Percentiles rank a stretch among this genome's conserved stretches.
Conservation (phyloP, 768 basidiomycete genomes). For the Lactifluus volemus region DNA sequence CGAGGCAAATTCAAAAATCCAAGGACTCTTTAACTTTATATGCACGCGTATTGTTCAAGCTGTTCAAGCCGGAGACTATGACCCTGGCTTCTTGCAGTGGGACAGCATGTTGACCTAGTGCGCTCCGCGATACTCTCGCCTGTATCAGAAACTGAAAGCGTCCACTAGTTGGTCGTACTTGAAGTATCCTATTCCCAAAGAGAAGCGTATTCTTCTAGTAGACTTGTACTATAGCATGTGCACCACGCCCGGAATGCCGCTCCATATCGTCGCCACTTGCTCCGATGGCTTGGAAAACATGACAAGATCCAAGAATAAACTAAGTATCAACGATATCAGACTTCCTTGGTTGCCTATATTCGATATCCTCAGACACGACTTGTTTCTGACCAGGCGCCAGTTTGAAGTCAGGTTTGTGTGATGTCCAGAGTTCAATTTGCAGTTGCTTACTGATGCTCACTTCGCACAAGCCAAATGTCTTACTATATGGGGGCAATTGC, state of each 20-base stretch:
- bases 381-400: slow-evolving; percentile 69
- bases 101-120: slow-evolving; percentile 68
- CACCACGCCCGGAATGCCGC: slow-evolving; percentile 69
- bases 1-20: slow-evolving; percentile 69
- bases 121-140: slow-evolving; percentile 25
- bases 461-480: slow-evolving; percentile 49
- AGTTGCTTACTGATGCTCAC: neutral
- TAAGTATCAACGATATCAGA: slow-evolving; percentile 68
- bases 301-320: slow-evolving; percentile 61
- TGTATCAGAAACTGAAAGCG: slow-evolving; percentile 18
- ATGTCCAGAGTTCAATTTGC: neutral
- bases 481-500: slow-evolving; percentile 72
- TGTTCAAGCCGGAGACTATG: slow-evolving; percentile 73
- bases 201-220: slow-evolving; percentile 62
- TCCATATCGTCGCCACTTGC: slow-evolving; percentile 56
- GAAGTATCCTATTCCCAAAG: slow-evolving; percentile 81
- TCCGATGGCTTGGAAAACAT: slow-evolving; percentile 53
- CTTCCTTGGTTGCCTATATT: slow-evolving; percentile 79
- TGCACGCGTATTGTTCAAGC: slow-evolving; percentile 60
- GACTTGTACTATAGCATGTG: slow-evolving; percentile 74
- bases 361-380: slow-evolving; percentile 56
- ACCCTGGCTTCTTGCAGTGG: slow-evolving; percentile 73
- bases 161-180: slow-evolving; percentile 62
- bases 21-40: slow-evolving; percentile 67
- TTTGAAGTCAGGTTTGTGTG: slow-evolving; percentile 65